Evolutionary conservation across 2,329 filamentous ascomycete species (phyloP), one percentile per base, ranked within the genome.

Genomic region (Paracamarosporium sp.): DNA sequence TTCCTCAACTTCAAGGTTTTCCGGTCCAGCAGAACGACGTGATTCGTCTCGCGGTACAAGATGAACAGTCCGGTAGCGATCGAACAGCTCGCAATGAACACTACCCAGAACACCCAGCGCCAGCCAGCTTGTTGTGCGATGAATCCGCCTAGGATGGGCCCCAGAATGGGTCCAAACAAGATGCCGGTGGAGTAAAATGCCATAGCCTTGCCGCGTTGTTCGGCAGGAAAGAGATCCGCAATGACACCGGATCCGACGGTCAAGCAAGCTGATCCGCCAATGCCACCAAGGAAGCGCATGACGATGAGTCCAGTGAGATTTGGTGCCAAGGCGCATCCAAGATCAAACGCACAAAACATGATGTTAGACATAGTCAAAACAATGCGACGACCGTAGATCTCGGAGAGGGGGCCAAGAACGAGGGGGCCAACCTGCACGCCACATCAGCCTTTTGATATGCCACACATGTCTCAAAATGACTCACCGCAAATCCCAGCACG

Each of bases 1-100:
- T 79, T 81, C 9, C 77, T 70, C 7, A 76, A 60, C 33, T 82
- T 82, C 0, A 83, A 85, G 0, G 90, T 78, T 88, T 76, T 76
- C 68, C 90, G 90, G 33, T 79, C 71, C 8, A 86, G 68, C 1
- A 86, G 68, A 4, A 79, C 67, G 0, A 78, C 74, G 3, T 77
- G 78, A 64, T 84, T 84, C 0, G 82, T 83, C 61, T 85, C 83
- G 12, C 70, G 66, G 63, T 80, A 70, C 58, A 79, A 70, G 38
- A 81, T 53, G 50, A 82, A 61, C 4, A 76, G 66, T 6, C 70
- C 65, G 17, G 30, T 31, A 1, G 69, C 71, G 12, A 76, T 33
- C 8, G 71, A 28, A 4, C 62, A 61, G 2, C 50, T 67, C 1
- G 62, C 66, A 5, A 75, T 74, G 47, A 75, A 62, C 0, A 71